Evolutionary conservation across 2,329 filamentous ascomycete species (phyloP).

Genomic region (Beauveria caledonica): DNA sequence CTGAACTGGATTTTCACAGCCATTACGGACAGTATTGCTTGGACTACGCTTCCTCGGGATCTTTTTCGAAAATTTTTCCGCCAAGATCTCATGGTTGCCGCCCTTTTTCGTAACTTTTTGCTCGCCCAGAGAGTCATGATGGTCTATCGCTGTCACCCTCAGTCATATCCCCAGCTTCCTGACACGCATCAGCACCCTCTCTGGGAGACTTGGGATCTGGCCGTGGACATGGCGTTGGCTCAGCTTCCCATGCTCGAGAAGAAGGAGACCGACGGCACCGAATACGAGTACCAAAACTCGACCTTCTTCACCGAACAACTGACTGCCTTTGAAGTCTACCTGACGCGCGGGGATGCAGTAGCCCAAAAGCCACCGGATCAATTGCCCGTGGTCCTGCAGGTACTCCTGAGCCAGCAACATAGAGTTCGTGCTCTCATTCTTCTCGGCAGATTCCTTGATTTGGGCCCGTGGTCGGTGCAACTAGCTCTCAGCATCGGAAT

Average conservation of each 20-base stretch:
- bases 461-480: slow-evolving; percentile 98
- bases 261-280: slow-evolving; percentile 61
- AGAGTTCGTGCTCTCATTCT: slow-evolving; percentile 83
- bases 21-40: slow-evolving; percentile 97
- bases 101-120: slow-evolving; percentile 91
- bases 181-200: slow-evolving; percentile 91
- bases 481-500: slow-evolving; percentile 95
- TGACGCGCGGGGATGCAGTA: slow-evolving; percentile 70
- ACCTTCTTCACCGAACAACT: slow-evolving; percentile 96
- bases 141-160: slow-evolving; percentile 89
- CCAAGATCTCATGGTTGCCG: slow-evolving; percentile 98
- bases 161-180: slow-evolving; percentile 84
- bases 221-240: slow-evolving; percentile 86
- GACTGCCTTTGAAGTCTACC: slow-evolving; percentile 93
- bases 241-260: slow-evolving; percentile 81
- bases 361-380: slow-evolving; percentile 87
- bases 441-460: slow-evolving; percentile 84
- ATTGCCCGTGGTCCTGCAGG: slow-evolving; percentile 90
- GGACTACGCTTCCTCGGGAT: slow-evolving; percentile 85
- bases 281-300: slow-evolving; percentile 92
- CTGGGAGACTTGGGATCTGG: slow-evolving; percentile 97
- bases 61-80: slow-evolving; percentile 95
- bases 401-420: slow-evolving; percentile 91
- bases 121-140: slow-evolving; percentile 93
- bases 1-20: slow-evolving; percentile 99